Evolutionary conservation across 495 filamentous ascomycete genomes (phyloP).

Genomic region (Aspergillus steynii): DNA sequence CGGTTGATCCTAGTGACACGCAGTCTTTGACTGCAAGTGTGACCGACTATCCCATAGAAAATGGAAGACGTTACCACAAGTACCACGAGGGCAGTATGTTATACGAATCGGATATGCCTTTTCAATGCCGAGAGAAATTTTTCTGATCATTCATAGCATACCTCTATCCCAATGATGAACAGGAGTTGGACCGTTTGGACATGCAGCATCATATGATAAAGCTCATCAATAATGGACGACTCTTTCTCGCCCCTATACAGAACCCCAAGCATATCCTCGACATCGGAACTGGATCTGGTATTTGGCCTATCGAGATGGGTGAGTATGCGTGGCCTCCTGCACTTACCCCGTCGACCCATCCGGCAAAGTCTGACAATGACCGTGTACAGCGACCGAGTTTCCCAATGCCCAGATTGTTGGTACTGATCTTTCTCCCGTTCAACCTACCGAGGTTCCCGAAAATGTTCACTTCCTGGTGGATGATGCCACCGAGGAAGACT

Average conservation of each 20-base stretch:
- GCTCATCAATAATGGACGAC: slow-evolving; percentile 47
- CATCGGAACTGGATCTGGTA: slow-evolving; percentile 69
- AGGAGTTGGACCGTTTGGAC: slow-evolving; percentile 56
- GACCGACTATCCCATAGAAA: slow-evolving; percentile 52
- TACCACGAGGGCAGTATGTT: slow-evolving; percentile 57
- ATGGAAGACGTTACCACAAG: slow-evolving; percentile 57
- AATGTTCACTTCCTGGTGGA: slow-evolving; percentile 63
- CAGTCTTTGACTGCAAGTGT: slow-evolving; percentile 53
- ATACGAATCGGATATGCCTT: background rate
- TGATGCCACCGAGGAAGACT: slow-evolving; percentile 52
- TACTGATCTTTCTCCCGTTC: slow-evolving; percentile 64
- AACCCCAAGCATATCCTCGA: slow-evolving; percentile 62
- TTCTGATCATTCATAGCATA: slow-evolving; percentile 39
- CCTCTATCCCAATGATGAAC: slow-evolving; percentile 58
- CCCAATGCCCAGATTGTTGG: slow-evolving; percentile 59
- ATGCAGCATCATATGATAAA: slow-evolving; percentile 63
- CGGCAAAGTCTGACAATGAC: slow-evolving; percentile 1
- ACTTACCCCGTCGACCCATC: background rate
- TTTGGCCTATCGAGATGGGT: slow-evolving; percentile 69
- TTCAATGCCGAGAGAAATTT: background rate
- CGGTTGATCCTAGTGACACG: slow-evolving; percentile 35
- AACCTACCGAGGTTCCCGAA: slow-evolving; percentile 55
- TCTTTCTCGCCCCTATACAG: slow-evolving; percentile 61
- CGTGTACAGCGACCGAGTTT: slow-evolving; percentile 44
- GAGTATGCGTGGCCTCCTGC: slow-evolving; percentile 23